phyloP scores from a whole-genome alignment of 176 grass and related monocot species.

The Hsuehochloa calcarea region DNA sequence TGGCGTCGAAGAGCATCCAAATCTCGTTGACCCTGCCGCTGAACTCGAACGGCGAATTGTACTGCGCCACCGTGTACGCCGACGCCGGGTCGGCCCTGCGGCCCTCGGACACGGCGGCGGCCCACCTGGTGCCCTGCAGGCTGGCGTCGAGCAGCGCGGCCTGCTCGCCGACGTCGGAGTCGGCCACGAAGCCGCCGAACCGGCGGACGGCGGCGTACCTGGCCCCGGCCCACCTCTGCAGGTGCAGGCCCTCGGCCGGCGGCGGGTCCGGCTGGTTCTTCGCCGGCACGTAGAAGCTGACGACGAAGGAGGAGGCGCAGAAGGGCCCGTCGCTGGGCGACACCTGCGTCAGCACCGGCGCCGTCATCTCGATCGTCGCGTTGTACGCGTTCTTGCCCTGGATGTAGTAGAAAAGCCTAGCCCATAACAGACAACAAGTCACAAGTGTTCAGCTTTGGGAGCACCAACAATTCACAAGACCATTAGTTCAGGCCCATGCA shows the following conservation, averaged over 20 bases:
- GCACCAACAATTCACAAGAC: not conserved
- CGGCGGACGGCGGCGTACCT: conserved; percentile 66
- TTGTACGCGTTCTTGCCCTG: conserved; percentile 73
- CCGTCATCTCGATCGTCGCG: conserved; percentile 83
- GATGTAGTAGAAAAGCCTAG: conserved; percentile 87
- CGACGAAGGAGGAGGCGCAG: conserved; percentile 69
- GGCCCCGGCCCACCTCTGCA: conserved; percentile 52
- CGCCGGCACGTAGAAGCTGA: conserved; percentile 82
- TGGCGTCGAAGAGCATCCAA: conserved; percentile 71
- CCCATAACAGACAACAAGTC: not conserved
- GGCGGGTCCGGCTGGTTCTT: conserved; percentile 80
- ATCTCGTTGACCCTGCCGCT: conserved; percentile 86
- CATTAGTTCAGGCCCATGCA: not conserved
- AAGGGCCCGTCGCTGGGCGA: conserved; percentile 78
- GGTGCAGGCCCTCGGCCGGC: conserved; percentile 55
- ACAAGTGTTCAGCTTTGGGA: not conserved
- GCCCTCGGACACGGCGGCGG: conserved; percentile 48
- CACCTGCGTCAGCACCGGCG: conserved; percentile 77
- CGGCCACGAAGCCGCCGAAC: conserved; percentile 71
- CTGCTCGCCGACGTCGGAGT: conserved; percentile 54
- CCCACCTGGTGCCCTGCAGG: conserved; percentile 72
- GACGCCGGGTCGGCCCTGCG: conserved; percentile 35
- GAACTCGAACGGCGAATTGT: conserved; percentile 95
- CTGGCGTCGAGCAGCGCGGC: conserved; percentile 63
- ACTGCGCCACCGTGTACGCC: conserved; percentile 83